Conservation (phyloP, 2,329 filamentous ascomycete genomes). For the Ascochyta viciae-villosae region DNA sequence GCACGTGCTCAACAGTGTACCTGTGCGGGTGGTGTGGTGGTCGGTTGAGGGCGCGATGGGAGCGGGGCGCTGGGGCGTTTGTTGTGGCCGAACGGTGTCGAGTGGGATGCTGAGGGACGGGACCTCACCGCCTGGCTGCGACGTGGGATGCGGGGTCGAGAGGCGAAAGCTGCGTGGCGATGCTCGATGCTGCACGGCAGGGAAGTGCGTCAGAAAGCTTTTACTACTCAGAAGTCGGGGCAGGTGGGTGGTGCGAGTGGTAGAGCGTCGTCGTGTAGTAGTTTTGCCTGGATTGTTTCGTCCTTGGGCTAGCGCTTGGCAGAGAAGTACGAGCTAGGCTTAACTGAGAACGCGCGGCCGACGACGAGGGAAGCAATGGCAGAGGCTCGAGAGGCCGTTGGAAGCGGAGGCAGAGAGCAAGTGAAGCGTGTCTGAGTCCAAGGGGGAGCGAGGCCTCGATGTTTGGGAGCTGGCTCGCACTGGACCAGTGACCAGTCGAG, state of each 20-base stretch:
- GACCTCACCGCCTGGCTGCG: constrained; percentile 49
- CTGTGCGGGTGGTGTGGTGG: constrained; percentile 39
- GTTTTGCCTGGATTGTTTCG: constrained; percentile 35
- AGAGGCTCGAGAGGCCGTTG: not conserved
- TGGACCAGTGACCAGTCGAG: constrained; percentile 12
- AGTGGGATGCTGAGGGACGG: constrained; percentile 41
- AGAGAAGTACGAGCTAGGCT: constrained; percentile 26
- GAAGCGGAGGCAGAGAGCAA: constrained; percentile 3
- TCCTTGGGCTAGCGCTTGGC: constrained; percentile 26
- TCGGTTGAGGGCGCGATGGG: constrained; percentile 39
- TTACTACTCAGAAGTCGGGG: constrained; percentile 26
- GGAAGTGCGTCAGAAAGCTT: constrained; percentile 27
- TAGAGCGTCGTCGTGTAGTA: constrained; percentile 38
- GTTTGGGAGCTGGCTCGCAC: constrained; percentile 5
- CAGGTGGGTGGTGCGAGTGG: constrained; percentile 35
- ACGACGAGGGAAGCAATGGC: constrained; percentile 16
- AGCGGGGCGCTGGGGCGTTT: constrained; percentile 41
- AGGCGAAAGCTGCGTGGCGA: constrained; percentile 18
- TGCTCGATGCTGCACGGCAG: constrained; percentile 33
- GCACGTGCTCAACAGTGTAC: constrained; percentile 32
- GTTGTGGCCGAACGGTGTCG: constrained; percentile 45
- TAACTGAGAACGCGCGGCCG: constrained; percentile 28
- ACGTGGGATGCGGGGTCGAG: constrained; percentile 25
- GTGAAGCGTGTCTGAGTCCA: constrained; percentile 2
- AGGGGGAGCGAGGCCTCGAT: constrained; percentile 8